Evolutionary conservation across 176 grass and related monocot genomes (phyloP).

Genomic region (Sorghum bicolor): Sorghum_bicolor_NCBIv3 NC_012871.2:65504001-65504500

Average conservation of each 20-base stretch:
- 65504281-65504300: background rate
- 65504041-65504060: background rate
- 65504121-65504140: background rate
- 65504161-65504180: too few relatives aligned
- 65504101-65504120: background rate
- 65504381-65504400: background rate
- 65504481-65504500: constrained; percentile 2
- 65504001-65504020: background rate
- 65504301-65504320: background rate
- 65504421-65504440: background rate
- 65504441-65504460: background rate
- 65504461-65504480: background rate
- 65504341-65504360: background rate
- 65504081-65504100: background rate
- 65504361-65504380: background rate
- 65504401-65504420: background rate
- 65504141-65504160: background rate
- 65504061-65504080: background rate
- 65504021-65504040: background rate
- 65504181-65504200: background rate
- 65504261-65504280: background rate
- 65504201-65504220: too few relatives aligned
- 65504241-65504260: background rate
- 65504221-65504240: background rate
- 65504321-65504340: background rate